Conservation (phyloP, 306 rosid species). For the Prunus mume region DNA sequence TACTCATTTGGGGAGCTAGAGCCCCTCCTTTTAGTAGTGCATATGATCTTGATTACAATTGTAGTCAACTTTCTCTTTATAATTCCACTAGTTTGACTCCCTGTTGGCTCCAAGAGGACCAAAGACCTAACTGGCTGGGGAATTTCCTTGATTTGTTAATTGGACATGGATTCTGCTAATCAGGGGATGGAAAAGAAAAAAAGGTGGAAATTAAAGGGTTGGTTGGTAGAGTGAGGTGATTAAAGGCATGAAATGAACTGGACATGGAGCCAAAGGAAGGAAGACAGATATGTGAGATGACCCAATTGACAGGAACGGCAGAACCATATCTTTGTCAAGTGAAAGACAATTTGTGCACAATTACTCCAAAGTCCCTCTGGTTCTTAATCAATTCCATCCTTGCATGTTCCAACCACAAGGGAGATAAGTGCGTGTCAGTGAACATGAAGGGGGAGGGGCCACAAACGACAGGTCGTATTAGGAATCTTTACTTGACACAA, state of each 20-base stretch:
- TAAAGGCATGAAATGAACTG: background rate
- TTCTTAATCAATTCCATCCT: background rate
- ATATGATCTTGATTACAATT: slow-evolving; percentile 17
- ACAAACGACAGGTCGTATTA: background rate
- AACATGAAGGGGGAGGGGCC: slow-evolving; percentile 19
- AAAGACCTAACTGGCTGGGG: background rate
- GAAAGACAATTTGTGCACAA: background rate
- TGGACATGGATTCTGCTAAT: slow-evolving; percentile 6
- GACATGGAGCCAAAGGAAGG: background rate
- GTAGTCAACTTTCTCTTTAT: slow-evolving; percentile 37
- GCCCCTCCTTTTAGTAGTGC: slow-evolving; percentile 6
- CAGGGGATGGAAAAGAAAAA: background rate
- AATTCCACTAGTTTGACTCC: slow-evolving; percentile 36
- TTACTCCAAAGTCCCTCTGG: background rate
- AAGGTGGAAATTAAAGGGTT: background rate
- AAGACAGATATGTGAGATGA: background rate
- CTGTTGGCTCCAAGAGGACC: slow-evolving; percentile 19
- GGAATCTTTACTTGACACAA: background rate
- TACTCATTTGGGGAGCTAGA: slow-evolving; percentile 47
- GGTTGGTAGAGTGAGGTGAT: background rate
- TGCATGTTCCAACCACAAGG: slow-evolving; percentile 9
- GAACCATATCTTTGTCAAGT: slow-evolving; percentile 8
- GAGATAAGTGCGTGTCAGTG: slow-evolving; percentile 5
- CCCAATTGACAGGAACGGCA: background rate
- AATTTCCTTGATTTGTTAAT: background rate